Percentiles rank a stretch among this genome's conserved stretches.
These are phyloP conservation scores for Entomortierella parvispora DNA, from an alignment of 192 early-diverging fungal genomes.

Conservation along the genomic window DNA sequence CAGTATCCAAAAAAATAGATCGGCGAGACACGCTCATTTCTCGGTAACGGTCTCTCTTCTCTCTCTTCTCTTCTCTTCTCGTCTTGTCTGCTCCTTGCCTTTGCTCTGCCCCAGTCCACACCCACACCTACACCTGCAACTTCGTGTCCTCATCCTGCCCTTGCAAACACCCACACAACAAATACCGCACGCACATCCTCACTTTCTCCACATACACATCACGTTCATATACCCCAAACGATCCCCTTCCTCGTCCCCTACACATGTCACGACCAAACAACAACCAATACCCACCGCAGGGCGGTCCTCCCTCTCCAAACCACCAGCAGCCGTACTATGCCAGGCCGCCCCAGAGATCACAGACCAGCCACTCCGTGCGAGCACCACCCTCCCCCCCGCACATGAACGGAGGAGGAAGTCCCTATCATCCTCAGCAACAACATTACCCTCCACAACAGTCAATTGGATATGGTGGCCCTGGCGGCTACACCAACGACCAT, in stretches of 20 bases:
- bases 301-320: slow-evolving; percentile 16
- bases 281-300: slow-evolving; percentile 49
- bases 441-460: slow-evolving; percentile 42
- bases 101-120: too few species aligned
- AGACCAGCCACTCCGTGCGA: slow-evolving; percentile 17
- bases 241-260: too few species aligned
- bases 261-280: slow-evolving; percentile 33
- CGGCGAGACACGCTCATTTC: too few species aligned
- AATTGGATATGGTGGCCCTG: slow-evolving; percentile 25
- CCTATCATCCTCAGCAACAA: too few species aligned
- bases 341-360: slow-evolving; percentile 25
- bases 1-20: too few species aligned
- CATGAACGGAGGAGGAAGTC: slow-evolving; percentile 10
- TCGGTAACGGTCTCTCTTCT: background rate
- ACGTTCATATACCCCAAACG: too few species aligned
- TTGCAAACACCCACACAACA: too few species aligned
- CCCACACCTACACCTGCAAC: too few species aligned
- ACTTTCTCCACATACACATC: too few species aligned
- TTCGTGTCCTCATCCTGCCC: too few species aligned
- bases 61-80: background rate
- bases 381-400: slow-evolving; percentile 26
- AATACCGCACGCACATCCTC: too few species aligned
- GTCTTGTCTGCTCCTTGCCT: too few species aligned
- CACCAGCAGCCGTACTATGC: slow-evolving; percentile 43
- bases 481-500: slow-evolving; percentile 18